phyloP scores from a whole-genome alignment of 2,329 filamentous ascomycete genomes.

The Aspergillus sp. region DNA sequence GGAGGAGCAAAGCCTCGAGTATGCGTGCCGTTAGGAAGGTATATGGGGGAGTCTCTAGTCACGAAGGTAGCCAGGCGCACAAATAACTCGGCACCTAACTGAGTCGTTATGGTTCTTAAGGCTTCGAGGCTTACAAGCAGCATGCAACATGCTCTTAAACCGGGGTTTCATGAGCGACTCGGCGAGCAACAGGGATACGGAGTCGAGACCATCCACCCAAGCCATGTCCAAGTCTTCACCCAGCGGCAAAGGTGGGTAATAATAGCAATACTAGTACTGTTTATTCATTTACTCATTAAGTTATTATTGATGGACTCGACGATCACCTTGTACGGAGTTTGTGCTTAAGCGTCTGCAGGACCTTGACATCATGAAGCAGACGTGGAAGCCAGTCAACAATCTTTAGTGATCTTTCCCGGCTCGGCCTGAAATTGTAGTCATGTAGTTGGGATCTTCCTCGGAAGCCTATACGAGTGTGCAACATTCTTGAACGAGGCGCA shows the following conservation, averaged over 20 bases:
- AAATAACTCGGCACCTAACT: too few species aligned
- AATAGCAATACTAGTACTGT: not conserved
- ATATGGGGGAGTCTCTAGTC: too few species aligned
- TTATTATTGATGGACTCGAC: not conserved
- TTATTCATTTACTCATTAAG: not conserved
- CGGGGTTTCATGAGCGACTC: not conserved
- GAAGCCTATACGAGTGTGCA: not conserved
- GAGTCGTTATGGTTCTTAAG: not conserved
- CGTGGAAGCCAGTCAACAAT: not conserved
- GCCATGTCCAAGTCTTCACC: not conserved
- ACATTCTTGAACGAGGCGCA: not conserved
- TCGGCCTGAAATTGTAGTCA: not conserved
- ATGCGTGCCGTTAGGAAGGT: not conserved
- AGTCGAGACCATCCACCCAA: conserved; percentile 12
- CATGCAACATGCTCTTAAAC: not conserved
- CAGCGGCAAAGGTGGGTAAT: not conserved
- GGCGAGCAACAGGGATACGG: conserved; percentile 15
- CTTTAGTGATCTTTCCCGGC: not conserved
- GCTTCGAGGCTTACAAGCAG: not conserved
- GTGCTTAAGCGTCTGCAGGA: not conserved
- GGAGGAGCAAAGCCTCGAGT: conserved; percentile 9
- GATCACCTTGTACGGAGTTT: not conserved
- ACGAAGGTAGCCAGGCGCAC: too few species aligned
- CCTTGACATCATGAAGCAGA: not conserved
- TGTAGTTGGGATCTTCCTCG: too few species aligned